phyloP scores from a whole-genome alignment of 2,329 filamentous ascomycete genomes.

The Clarireedia homoeocarpa region DNA sequence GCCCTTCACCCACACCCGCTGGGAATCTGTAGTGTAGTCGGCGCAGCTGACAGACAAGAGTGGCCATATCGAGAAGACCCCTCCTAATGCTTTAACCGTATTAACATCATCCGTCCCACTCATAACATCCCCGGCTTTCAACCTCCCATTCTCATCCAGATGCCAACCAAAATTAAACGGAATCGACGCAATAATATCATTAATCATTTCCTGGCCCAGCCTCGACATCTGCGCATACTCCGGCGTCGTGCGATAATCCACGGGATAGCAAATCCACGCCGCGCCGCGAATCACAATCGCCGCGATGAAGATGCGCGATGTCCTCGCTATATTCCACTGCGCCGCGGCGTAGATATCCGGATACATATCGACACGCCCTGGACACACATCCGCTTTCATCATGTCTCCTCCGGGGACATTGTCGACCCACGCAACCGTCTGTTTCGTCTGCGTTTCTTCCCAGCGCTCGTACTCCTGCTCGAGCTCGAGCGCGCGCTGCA shows the following conservation, averaged over 20 bases:
- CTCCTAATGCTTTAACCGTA: constrained; percentile 44
- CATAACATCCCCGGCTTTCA: constrained; percentile 23
- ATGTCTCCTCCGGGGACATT: constrained; percentile 45
- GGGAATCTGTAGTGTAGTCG: constrained; percentile 52
- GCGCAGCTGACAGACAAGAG: constrained; percentile 45
- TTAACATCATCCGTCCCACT: constrained; percentile 1
- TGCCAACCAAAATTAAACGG: constrained; percentile 56
- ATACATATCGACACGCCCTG: constrained; percentile 53
- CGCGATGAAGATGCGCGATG: constrained; percentile 46
- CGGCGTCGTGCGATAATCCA: constrained; percentile 54
- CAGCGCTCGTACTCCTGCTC: constrained; percentile 46
- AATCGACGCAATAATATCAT: constrained; percentile 53
- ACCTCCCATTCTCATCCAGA: constrained; percentile 32
- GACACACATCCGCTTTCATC: constrained; percentile 46
- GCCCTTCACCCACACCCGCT: constrained; percentile 47
- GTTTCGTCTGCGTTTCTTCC: constrained; percentile 40
- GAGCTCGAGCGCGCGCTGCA: constrained; percentile 42
- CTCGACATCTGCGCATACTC: constrained; percentile 50
- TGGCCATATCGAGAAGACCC: constrained; percentile 53
- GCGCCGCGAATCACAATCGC: constrained; percentile 50
- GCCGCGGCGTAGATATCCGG: constrained; percentile 50
- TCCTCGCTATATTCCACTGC: constrained; percentile 48
- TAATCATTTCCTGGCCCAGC: constrained; percentile 44
- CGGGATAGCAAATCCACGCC: constrained; percentile 51
- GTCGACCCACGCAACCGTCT: constrained; percentile 50